These are phyloP conservation scores for Kwoniella dendrophila DNA, from an alignment of 768 basidiomycete genomes.

Conservation along the genomic window DNA sequence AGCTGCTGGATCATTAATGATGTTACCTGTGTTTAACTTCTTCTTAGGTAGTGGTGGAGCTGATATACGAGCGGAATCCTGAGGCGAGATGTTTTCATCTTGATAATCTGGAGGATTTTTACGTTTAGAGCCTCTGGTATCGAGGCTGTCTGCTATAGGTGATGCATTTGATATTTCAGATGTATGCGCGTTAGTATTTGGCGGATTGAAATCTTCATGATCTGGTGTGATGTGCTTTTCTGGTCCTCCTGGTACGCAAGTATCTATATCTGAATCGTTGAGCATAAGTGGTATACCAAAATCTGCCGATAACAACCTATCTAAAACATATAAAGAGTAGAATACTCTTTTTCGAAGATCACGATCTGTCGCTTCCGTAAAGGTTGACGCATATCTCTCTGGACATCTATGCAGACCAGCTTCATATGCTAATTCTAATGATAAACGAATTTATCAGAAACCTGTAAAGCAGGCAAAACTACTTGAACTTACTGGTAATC, in stretches of 20 bases:
- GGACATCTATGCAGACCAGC: slow-evolving; percentile 40
- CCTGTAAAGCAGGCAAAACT: background rate
- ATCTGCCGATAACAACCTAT: slow-evolving; percentile 33
- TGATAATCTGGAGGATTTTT: background rate
- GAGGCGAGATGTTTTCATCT: background rate
- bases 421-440: slow-evolving; percentile 30
- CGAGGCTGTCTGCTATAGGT: background rate
- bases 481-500: slow-evolving; percentile 30
- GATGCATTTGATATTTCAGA: background rate
- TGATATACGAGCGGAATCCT: background rate
- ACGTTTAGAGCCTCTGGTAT: background rate
- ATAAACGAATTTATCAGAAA: background rate
- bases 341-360: slow-evolving; percentile 34
- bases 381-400: slow-evolving; percentile 21
- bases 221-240: slow-evolving; percentile 17
- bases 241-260: slow-evolving; percentile 25
- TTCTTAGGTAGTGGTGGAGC: too few relatives aligned
- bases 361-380: slow-evolving; percentile 6
- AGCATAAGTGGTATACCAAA: slow-evolving; percentile 38
- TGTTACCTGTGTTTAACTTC: too few relatives aligned
- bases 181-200: too few relatives aligned
- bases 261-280: slow-evolving; percentile 37
- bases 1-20: background rate
- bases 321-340: slow-evolving; percentile 33
- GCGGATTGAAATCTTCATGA: background rate